Evolutionary conservation across 352 stramenopile genomes (phyloP), one percentile per base, ranked within the genome.

Genomic region (Globisporangium parvum): DNA sequence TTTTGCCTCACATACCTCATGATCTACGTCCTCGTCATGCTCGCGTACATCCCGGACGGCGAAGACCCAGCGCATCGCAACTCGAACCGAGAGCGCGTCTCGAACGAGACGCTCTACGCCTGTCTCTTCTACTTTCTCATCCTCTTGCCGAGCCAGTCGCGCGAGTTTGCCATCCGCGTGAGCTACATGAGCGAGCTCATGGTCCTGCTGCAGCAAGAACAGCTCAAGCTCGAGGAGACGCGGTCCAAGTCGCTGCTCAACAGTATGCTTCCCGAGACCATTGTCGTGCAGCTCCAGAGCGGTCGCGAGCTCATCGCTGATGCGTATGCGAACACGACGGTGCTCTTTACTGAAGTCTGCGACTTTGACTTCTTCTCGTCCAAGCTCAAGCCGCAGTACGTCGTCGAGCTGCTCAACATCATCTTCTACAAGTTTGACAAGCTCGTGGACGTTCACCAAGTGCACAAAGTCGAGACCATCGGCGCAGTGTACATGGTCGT

Each of bases 391-490:
- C 76, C 84, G 1, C 80, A 93, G 53, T 77, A 96, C 55, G 81
- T 96, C 24, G 81, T 96, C 14, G 85, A 93, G 54, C 64, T 95
- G 51, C 76, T 96, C 53, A 93, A 96, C 56, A 91, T 87, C 40
- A 65, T 95, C 21, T 96, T 92, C 55, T 93, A 87, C 69, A 87
- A 93, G 60, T 95, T 96, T 42, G 88, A 95, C 67, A 83, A 91
- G 50, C 71, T 95, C 15, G 76, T 93, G 21, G 84, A 95, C 35
- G 75, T 91, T 6, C 84, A 93, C 53, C 68, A 81, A n/a, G 85
- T 96, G 9, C 87, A 96, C 69, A 96, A 96, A 62, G 84, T 96
- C 5, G 87, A 96, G 58, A 96, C 88, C 14, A 90, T 96, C n/a
- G 87, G 84, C 20, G 80, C 88, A 9, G 85, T 93, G 0, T 96